Conservation (phyloP, 2,329 filamentous ascomycete species). For the Aspergillus persii region DNA sequence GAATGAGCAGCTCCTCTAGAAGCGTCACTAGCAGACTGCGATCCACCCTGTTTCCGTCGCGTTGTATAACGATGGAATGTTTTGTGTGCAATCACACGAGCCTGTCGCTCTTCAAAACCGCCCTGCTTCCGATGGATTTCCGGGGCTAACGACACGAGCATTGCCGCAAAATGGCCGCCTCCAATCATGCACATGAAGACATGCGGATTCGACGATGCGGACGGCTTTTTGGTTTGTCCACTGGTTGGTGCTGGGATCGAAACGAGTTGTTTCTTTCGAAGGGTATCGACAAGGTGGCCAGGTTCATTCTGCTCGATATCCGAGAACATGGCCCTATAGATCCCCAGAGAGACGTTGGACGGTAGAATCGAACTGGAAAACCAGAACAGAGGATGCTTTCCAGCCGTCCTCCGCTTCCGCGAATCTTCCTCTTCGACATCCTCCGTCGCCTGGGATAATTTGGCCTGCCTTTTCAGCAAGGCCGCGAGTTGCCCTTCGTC, state of each 20-base stretch:
- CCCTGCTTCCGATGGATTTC: conserved; percentile 68
- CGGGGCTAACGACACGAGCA: conserved; percentile 86
- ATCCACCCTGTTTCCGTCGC: conserved; percentile 89
- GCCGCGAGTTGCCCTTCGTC: conserved; percentile 62
- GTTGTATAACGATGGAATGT: conserved; percentile 98
- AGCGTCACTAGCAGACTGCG: conserved; percentile 89
- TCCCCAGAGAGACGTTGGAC: conserved; percentile 73
- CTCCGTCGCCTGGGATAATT: conserved; percentile 54
- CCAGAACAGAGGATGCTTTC: conserved; percentile 79
- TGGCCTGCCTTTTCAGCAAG: conserved; percentile 79
- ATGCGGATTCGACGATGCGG: conserved; percentile 65
- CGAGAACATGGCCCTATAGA: conserved; percentile 81
- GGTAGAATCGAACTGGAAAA: conserved; percentile 75
- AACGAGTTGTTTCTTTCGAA: conserved; percentile 74
- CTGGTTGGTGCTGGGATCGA: conserved; percentile 52
- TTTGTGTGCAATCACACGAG: conserved; percentile 89
- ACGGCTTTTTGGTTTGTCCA: conserved; percentile 38
- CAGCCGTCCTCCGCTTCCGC: conserved; percentile 53
- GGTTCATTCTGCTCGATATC: conserved; percentile 66
- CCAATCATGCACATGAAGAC: conserved; percentile 98
- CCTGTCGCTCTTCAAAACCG: conserved; percentile 76
- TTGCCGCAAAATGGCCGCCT: conserved; percentile 94
- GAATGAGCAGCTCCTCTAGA: conserved; percentile 94
- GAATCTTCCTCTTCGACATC: conserved; percentile 43
- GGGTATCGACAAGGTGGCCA: conserved; percentile 61